phyloP scores from a whole-genome alignment of 2,329 filamentous ascomycete species.

The Fonsecaea monophora region DNA sequence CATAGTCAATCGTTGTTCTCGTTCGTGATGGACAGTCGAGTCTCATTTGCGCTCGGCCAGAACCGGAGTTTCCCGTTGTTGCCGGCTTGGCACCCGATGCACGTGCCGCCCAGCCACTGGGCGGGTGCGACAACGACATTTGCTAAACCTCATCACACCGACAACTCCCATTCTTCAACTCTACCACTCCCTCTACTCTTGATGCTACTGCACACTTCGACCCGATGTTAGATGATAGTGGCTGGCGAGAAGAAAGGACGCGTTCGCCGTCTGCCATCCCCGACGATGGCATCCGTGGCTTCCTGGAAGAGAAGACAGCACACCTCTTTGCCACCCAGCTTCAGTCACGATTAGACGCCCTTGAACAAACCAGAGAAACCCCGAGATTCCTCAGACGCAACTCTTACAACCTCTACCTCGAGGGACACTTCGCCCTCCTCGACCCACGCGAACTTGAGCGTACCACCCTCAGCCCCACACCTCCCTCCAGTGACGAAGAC shows the following conservation, averaged over 20 bases:
- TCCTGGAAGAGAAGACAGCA: conserved; percentile 20
- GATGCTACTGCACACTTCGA: conserved; percentile 1
- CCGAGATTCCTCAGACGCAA: conserved; percentile 29
- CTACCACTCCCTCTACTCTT: neutral
- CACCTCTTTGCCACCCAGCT: conserved; percentile 26
- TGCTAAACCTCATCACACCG: conserved; percentile 5
- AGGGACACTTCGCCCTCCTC: conserved; percentile 25
- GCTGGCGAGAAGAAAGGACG: conserved; percentile 19
- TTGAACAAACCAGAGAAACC: conserved; percentile 23
- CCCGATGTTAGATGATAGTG: conserved; percentile 9
- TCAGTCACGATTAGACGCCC: conserved; percentile 19
- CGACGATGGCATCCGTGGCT: conserved; percentile 21
- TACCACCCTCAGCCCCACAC: conserved; percentile 26
- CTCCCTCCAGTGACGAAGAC: conserved; percentile 23
- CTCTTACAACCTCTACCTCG: conserved; percentile 22
- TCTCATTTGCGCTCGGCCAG: conserved; percentile 15
- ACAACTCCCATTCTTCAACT: neutral
- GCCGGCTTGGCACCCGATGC: conserved; percentile 15
- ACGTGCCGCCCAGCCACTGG: conserved; percentile 3
- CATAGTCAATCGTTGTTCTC: neutral
- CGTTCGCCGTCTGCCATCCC: conserved; percentile 24
- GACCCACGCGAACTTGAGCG: conserved; percentile 26
- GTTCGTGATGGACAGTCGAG: neutral
- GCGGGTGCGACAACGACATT: conserved; percentile 16
- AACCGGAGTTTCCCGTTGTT: conserved; percentile 17